Conservation (phyloP, 2,329 filamentous ascomycete species). For the Helminthosporium solani region DNA sequence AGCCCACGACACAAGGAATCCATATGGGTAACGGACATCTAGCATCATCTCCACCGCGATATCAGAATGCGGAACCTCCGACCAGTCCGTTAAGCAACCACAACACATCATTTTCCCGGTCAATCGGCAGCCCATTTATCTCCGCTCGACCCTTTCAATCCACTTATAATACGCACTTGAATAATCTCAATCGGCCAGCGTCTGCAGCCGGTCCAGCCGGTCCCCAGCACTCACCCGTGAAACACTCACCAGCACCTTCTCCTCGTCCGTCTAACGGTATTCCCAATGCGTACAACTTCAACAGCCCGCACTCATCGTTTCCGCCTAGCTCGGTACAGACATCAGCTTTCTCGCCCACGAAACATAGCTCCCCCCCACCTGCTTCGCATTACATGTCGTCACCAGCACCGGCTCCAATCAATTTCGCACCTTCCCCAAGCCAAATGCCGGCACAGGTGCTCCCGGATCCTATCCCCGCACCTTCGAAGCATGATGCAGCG, state of each 20-base stretch:
- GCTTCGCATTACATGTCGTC: slow-evolving; percentile 37
- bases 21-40: slow-evolving; percentile 26
- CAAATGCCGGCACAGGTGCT: slow-evolving; percentile 38
- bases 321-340: slow-evolving; percentile 39
- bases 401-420: slow-evolving; percentile 23
- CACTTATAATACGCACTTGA: slow-evolving; percentile 18
- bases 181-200: slow-evolving; percentile 34
- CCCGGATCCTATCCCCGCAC: slow-evolving; percentile 44
- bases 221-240: slow-evolving; percentile 34
- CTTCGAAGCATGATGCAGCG: slow-evolving; percentile 49
- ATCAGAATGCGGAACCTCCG: slow-evolving; percentile 25
- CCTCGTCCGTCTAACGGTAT: slow-evolving; percentile 36
- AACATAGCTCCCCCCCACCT: slow-evolving; percentile 42
- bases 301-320: slow-evolving; percentile 51
- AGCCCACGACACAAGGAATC: slow-evolving; percentile 17
- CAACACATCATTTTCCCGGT: slow-evolving; percentile 22
- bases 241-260: slow-evolving; percentile 38
- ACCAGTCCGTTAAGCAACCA: slow-evolving; percentile 31
- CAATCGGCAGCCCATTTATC: slow-evolving; percentile 31
- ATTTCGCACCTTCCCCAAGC: slow-evolving; percentile 30
- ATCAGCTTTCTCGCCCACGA: slow-evolving; percentile 41
- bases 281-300: slow-evolving; percentile 34
- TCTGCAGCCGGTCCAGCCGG: slow-evolving; percentile 27
- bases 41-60: slow-evolving; percentile 38
- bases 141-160: slow-evolving; percentile 25